A percentile compares a stretch with the other conserved stretches of the same genome.
These are phyloP conservation scores for Diaporthe citriasiana DNA, from an alignment of 2,329 filamentous ascomycete species.

Conservation along the genomic window DNA sequence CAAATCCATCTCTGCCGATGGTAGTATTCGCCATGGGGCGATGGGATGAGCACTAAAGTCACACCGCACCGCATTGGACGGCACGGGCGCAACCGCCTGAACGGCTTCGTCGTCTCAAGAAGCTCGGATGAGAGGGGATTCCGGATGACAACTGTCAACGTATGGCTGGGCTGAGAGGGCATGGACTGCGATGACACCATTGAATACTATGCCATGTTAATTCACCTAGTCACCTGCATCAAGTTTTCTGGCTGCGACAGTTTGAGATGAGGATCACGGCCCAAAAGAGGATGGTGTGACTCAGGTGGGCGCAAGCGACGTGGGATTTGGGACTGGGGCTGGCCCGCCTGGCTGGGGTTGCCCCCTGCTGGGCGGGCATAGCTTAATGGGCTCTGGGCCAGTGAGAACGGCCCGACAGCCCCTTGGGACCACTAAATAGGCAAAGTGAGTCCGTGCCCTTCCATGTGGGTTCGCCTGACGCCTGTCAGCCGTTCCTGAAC, in stretches of 20 bases:
- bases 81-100: constrained; percentile 24
- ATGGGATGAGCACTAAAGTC: constrained; percentile 6
- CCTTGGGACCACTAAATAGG: constrained; percentile 22
- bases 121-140: constrained; percentile 35
- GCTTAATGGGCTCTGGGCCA: constrained; percentile 37
- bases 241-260: constrained; percentile 46
- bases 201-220: constrained; percentile 44
- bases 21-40: background rate
- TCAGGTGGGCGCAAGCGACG: background rate
- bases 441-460: constrained; percentile 2
- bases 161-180: constrained; percentile 14
- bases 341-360: background rate
- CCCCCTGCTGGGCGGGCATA: constrained; percentile 18
- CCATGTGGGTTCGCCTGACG: constrained; percentile 15
- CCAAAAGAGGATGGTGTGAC: constrained; percentile 28
- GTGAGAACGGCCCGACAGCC: constrained; percentile 9
- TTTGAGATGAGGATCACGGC: constrained; percentile 45
- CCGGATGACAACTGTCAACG: constrained; percentile 13
- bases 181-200: constrained; percentile 24
- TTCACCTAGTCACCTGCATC: constrained; percentile 42
- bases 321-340: background rate
- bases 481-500: constrained; percentile 17
- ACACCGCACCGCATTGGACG: background rate
- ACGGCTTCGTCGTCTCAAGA: constrained; percentile 28
- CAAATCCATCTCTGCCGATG: background rate